Percentiles rank a stretch among this genome's conserved stretches.
These are phyloP conservation scores for Crithidia brevicula DNA, from an alignment of 208 protist genomes.

Conservation along the genomic window DNA sequence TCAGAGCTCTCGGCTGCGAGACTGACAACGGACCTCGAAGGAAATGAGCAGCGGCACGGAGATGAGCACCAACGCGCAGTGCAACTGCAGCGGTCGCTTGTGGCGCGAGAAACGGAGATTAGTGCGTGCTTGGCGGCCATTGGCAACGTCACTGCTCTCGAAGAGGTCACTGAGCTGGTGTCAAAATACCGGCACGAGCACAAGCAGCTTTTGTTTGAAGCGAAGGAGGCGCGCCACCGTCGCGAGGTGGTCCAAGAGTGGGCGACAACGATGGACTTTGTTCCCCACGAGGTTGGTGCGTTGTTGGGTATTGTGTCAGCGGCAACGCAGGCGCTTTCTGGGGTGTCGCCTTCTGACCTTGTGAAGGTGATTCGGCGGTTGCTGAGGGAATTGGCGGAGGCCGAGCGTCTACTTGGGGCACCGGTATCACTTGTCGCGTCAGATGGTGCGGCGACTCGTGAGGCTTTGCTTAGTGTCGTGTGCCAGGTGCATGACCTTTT, in stretches of 20 bases:
- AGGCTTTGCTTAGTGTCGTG: background rate
- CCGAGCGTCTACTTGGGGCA: conserved; percentile 15
- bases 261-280: background rate
- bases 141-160: background rate
- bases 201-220: conserved; percentile 6
- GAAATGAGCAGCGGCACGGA: background rate
- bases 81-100: background rate
- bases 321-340: background rate
- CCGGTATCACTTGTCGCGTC: background rate
- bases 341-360: background rate
- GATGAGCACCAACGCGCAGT: background rate
- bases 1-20: background rate
- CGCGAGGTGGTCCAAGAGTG: conserved; percentile 19
- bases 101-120: background rate
- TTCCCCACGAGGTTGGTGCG: background rate
- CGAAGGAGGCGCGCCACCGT: conserved; percentile 10
- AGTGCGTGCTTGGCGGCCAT: conserved; percentile 4
- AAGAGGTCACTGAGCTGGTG: conserved; percentile 8
- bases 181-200: background rate
- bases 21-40: background rate
- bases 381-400: conserved; percentile 4
- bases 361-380: background rate
- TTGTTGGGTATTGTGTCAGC: background rate
- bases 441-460: conserved; percentile 1
- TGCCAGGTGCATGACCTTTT: background rate